Conservation (phyloP, 495 filamentous ascomycete species). For the Lasiosphaeris hirsuta region DNA sequence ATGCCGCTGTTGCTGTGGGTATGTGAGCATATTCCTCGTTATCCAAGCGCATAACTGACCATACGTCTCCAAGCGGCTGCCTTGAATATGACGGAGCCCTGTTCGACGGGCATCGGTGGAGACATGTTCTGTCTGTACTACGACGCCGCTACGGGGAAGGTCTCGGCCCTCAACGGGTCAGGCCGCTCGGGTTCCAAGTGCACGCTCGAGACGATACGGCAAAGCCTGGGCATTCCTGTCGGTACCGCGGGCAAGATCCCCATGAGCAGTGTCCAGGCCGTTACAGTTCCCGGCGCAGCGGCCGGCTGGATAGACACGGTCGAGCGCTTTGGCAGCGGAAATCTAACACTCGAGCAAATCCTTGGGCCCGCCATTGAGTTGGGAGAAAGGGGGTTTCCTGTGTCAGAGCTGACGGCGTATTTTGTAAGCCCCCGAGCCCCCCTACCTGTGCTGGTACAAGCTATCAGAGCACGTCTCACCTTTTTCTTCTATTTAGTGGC, state of each 20-base stretch:
- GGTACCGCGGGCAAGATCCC: slow-evolving; percentile 65
- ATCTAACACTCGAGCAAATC: slow-evolving; percentile 72
- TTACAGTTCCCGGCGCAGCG: slow-evolving; percentile 84
- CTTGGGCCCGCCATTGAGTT: slow-evolving; percentile 80
- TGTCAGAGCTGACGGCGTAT: slow-evolving; percentile 70
- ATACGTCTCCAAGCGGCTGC: slow-evolving; percentile 57
- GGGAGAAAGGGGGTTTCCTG: slow-evolving; percentile 85
- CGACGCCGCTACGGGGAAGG: slow-evolving; percentile 72
- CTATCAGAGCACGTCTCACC: background rate
- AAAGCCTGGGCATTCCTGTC: slow-evolving; percentile 63
- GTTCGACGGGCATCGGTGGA: slow-evolving; percentile 93
- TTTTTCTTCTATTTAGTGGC: slow-evolving; percentile 56
- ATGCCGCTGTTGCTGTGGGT: slow-evolving; percentile 79
- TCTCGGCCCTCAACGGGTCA: slow-evolving; percentile 86
- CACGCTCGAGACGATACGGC: slow-evolving; percentile 65
- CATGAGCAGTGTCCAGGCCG: slow-evolving; percentile 70
- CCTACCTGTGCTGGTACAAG: background rate
- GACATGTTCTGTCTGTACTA: slow-evolving; percentile 99
- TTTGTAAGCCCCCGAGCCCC: slow-evolving; percentile 53
- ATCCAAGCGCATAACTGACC: background rate
- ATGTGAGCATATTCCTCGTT: background rate
- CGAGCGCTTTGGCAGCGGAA: slow-evolving; percentile 89
- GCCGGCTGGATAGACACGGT: slow-evolving; percentile 93
- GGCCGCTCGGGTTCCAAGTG: slow-evolving; percentile 70
- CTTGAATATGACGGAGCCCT: slow-evolving; percentile 90